Conservation (phyloP, 1,284 basidiomycete species). For the Tilletia indica region DNA sequence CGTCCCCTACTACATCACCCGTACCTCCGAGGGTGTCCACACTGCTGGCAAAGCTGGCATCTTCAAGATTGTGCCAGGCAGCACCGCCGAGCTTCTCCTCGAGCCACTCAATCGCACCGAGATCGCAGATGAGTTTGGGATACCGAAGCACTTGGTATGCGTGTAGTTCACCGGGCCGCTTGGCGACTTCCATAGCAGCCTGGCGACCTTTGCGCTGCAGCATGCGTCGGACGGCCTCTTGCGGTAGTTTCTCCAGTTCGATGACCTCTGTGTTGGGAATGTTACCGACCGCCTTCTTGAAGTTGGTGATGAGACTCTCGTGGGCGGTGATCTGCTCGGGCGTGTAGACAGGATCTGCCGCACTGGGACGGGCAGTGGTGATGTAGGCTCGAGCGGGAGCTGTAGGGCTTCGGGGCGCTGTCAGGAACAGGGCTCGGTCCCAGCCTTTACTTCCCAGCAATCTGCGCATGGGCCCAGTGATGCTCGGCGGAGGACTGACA, state of each 20-base stretch:
- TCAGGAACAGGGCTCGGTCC: slow-evolving; percentile 50
- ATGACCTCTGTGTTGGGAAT: slow-evolving; percentile 46
- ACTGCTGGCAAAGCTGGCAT: neutral
- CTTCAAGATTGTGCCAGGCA: slow-evolving; percentile 40
- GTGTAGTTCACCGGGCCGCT: slow-evolving; percentile 53
- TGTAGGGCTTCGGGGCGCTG: slow-evolving; percentile 45
- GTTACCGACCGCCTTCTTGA: slow-evolving; percentile 43
- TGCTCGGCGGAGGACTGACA: slow-evolving; percentile 47
- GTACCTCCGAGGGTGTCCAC: neutral
- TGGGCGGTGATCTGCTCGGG: slow-evolving; percentile 40
- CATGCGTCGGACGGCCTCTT: slow-evolving; percentile 26
- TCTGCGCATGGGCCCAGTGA: slow-evolving; percentile 41
- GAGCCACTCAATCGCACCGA: slow-evolving; percentile 56
- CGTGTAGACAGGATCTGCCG: slow-evolving; percentile 45
- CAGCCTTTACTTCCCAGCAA: slow-evolving; percentile 44
- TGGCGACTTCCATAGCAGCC: slow-evolving; percentile 42
- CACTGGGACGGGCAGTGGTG: slow-evolving; percentile 33
- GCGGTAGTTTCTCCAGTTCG: slow-evolving; percentile 41
- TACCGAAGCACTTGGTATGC: slow-evolving; percentile 53
- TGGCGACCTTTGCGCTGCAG: slow-evolving; percentile 18
- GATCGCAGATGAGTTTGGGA: slow-evolving; percentile 45
- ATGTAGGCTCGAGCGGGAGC: slow-evolving; percentile 26
- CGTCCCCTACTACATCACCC: neutral
- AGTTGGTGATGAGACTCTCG: slow-evolving; percentile 37
- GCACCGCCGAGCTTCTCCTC: slow-evolving; percentile 54